These are phyloP conservation scores for Populus davidiana DNA, from an alignment of 345 rosid genomes.

Conservation along the genomic window DNA sequence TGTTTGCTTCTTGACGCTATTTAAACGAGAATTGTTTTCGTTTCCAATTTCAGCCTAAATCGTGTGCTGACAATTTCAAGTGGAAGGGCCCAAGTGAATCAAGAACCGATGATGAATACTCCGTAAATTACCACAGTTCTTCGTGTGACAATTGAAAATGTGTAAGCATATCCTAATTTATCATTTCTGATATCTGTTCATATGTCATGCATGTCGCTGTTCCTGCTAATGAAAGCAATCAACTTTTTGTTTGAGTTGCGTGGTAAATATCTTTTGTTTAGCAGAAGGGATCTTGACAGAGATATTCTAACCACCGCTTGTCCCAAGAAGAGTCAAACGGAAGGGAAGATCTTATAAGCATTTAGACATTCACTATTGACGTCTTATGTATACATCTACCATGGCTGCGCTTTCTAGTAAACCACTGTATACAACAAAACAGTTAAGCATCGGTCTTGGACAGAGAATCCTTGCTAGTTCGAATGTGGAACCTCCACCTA, in stretches of 20 bases:
- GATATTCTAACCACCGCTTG: neutral
- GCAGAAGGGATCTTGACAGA: neutral
- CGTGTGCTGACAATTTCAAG: conserved; percentile 93
- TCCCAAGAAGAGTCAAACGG: neutral
- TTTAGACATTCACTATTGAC: conserved; percentile 4
- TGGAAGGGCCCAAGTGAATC: conserved; percentile 65
- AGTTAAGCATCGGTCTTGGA: conserved; percentile 28
- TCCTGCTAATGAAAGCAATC: neutral
- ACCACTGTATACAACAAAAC: neutral
- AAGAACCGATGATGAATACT: neutral
- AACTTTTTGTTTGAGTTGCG: neutral
- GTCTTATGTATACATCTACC: conserved; percentile 7
- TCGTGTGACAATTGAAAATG: neutral
- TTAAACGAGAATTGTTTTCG: neutral
- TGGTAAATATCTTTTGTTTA: neutral
- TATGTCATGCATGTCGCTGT: neutral
- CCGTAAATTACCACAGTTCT: neutral
- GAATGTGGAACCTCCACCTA: conserved; percentile 74
- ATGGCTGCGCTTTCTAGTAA: neutral
- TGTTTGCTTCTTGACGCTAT: neutral
- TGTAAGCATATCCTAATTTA: neutral
- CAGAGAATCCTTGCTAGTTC: conserved; percentile 31
- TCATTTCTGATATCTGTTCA: neutral
- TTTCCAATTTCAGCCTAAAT: conserved; percentile 45
- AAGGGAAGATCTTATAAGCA: neutral